These are phyloP conservation scores for Cystoisospora suis DNA, from an alignment of 169 alveolate species.

Conservation along the genomic window DNA sequence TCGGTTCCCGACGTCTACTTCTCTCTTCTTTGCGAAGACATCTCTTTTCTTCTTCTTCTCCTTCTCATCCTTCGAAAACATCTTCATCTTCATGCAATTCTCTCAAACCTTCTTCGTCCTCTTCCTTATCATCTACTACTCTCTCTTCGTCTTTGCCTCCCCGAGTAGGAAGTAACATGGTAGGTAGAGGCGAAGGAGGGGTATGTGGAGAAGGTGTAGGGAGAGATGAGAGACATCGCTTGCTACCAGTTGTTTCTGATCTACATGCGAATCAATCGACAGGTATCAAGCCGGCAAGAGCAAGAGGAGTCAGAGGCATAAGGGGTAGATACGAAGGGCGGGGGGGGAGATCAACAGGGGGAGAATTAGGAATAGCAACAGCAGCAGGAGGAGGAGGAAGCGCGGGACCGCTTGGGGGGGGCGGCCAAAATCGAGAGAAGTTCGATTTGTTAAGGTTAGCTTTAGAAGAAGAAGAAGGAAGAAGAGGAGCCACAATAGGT, in stretches of 20 bases:
- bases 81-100: background rate
- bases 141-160: background rate
- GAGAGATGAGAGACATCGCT: no score
- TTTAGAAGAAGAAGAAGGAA: slow-evolving; percentile 3
- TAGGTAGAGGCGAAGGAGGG: no score
- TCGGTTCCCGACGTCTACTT: slow-evolving; percentile 40
- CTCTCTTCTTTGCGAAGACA: slow-evolving; percentile 3
- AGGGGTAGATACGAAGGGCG: no score
- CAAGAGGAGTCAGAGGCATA: no score
- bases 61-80: background rate
- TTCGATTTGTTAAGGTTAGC: background rate
- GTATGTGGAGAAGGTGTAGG: no score
- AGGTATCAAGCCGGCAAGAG: no score
- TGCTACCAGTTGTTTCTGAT: no score
- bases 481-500: background rate
- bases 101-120: background rate
- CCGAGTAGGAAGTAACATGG: no score
- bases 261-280: no score
- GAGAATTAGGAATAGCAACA: background rate
- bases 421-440: background rate
- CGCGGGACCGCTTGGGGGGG: background rate
- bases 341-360: no score
- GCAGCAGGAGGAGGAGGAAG: background rate
- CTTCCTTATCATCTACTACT: background rate
- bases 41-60: background rate